Evolutionary conservation across 2,329 filamentous ascomycete genomes (phyloP).

Genomic region (Cercospora janseana): DNA sequence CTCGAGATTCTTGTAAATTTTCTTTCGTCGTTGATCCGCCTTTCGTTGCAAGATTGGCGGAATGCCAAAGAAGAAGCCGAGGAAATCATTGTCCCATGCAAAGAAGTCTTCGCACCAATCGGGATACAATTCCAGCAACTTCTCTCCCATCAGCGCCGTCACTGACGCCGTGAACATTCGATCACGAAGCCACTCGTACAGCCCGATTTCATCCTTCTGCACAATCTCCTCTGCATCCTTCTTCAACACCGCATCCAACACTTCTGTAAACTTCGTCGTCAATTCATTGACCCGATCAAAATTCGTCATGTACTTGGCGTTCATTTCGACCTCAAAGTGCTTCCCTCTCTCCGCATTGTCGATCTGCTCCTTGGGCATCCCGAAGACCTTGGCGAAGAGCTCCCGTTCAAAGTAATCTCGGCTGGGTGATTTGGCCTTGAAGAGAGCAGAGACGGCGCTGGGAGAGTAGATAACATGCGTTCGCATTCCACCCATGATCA

Average conservation of each 20-base stretch:
- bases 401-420: constrained; percentile 33
- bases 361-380: constrained; percentile 28
- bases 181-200: constrained; percentile 35
- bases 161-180: constrained; percentile 36
- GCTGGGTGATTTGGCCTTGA: constrained; percentile 28
- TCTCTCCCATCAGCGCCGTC: constrained; percentile 33
- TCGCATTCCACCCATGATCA: constrained; percentile 32
- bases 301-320: constrained; percentile 32
- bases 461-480: constrained; percentile 33
- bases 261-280: constrained; percentile 29
- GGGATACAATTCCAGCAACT: constrained; percentile 34
- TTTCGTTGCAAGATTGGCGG: constrained; percentile 31
- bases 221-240: constrained; percentile 26
- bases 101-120: constrained; percentile 34
- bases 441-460: constrained; percentile 31
- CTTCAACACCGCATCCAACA: constrained; percentile 25
- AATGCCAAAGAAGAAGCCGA: constrained; percentile 34
- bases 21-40: constrained; percentile 26
- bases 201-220: constrained; percentile 23
- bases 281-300: constrained; percentile 36
- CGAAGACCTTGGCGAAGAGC: constrained; percentile 29
- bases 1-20: constrained; percentile 30
- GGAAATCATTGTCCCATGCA: constrained; percentile 32
- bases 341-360: constrained; percentile 26
- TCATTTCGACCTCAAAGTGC: constrained; percentile 31